Evolutionary conservation across 345 rosid genomes (phyloP).

Genomic region (Populus tremula): DNA sequence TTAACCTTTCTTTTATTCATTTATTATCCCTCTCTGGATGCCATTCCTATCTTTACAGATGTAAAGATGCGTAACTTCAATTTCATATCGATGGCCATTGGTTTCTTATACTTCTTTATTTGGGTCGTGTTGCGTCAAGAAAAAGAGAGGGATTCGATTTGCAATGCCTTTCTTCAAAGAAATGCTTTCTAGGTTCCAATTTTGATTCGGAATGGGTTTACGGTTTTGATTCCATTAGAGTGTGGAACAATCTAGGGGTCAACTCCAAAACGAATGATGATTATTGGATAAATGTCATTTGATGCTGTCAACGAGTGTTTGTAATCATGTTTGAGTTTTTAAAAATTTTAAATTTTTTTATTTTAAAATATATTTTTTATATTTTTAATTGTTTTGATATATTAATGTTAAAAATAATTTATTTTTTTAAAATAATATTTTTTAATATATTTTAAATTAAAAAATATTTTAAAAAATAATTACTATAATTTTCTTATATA

Average conservation of each 20-base stretch:
- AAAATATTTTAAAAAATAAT: too few species aligned
- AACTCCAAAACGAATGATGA: background rate
- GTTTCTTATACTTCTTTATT: constrained; percentile 9
- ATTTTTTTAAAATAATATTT: too few species aligned
- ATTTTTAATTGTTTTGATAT: too few species aligned
- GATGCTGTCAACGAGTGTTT: too few species aligned
- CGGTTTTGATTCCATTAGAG: background rate
- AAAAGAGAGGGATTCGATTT: background rate
- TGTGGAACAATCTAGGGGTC: background rate
- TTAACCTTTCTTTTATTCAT: background rate
- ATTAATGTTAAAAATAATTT: too few species aligned
- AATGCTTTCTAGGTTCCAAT: constrained; percentile 8
- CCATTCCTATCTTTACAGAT: constrained; percentile 26
- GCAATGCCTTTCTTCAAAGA: constrained; percentile 10
- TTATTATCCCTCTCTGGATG: constrained; percentile 22
- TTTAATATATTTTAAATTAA: too few species aligned
- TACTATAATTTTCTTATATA: fast-evolving
- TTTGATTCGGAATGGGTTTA: background rate
- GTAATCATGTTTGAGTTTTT: too few species aligned
- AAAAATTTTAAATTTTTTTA: too few species aligned
- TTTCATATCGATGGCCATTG: constrained; percentile 14
- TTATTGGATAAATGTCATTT: too few species aligned
- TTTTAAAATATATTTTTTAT: too few species aligned
- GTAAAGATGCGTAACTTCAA: constrained; percentile 38
- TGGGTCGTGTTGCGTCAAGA: background rate